Evolutionary conservation across 2,329 filamentous ascomycete genomes (phyloP), one percentile per base, ranked within the genome.

Genomic region (Aspergillus persii): DNA sequence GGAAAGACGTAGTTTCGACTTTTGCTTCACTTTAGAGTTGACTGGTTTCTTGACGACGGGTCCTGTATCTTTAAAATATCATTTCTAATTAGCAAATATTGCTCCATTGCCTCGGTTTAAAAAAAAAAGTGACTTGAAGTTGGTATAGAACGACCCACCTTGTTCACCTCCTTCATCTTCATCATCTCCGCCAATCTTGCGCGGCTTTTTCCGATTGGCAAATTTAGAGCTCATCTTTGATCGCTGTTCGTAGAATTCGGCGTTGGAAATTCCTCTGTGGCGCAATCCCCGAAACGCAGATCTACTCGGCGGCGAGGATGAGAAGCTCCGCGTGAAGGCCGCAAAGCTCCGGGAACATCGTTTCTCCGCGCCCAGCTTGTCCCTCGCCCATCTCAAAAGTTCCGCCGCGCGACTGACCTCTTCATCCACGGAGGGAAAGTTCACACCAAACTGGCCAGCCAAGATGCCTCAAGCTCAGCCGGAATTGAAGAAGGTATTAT

Each of bases 391-490:
- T 64, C 63, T 71, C 67, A 68, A 71, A 70, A 68, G 64, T 67
- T 41, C 66, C 61, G 63, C 64, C 61, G 55, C 61, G 66, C 64
- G 61, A 65, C 53, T 62, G 59, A 62, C 58, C 61, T 63, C 61
- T 61, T 62, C 18, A 67, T 41, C 46, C 58, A 67, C 69, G 57
- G 63, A 60, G 57, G 64, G 62, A 66, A 50, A 68, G 52, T 61
- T 7, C 57, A 63, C 44, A 47, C 52, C 58, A 60, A 60, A 68
- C 54, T 60, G 61, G 63, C 52, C 65, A 60, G 66, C 61, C 81
- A 90, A 83, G 67, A 99, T 99, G 95, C 92, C 95, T 81, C 94
- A 96, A 88, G 93, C 95, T 76, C 95, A 98, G 81, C 95, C 95
- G 71, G 96, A 99, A 83, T 86, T 99, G 64, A 99, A 98, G 82